These are phyloP conservation scores for Dryas drummondii DNA, from an alignment of 306 rosid genomes.

Conservation along the genomic window DNA sequence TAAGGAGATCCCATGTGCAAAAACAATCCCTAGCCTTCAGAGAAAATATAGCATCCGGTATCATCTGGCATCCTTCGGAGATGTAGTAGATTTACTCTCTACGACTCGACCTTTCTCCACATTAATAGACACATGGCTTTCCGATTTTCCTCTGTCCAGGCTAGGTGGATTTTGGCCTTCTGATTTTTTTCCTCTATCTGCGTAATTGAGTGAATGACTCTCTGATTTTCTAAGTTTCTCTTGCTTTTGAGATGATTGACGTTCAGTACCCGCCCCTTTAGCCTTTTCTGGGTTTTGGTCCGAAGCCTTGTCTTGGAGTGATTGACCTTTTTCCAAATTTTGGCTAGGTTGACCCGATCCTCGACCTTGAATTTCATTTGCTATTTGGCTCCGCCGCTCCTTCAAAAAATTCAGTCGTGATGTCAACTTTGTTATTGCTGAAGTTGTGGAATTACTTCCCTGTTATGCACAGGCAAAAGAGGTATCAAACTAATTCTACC, in stretches of 20 bases:
- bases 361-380: slow-evolving; percentile 57
- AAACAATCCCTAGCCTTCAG: slow-evolving; percentile 1
- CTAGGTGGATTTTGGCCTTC: slow-evolving; percentile 31
- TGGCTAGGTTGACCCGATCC: slow-evolving; percentile 35
- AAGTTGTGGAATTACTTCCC: slow-evolving; percentile 54
- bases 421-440: slow-evolving; percentile 76
- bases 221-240: slow-evolving; percentile 55
- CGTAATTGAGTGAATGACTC: slow-evolving; percentile 37
- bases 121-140: slow-evolving; percentile 37
- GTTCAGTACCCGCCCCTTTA: slow-evolving; percentile 27
- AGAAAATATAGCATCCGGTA: slow-evolving; percentile 14
- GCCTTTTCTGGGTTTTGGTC: slow-evolving; percentile 39
- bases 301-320: slow-evolving; percentile 21
- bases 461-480: slow-evolving; percentile 43
- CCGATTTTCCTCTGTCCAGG: slow-evolving; percentile 66
- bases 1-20: not conserved
- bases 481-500: slow-evolving; percentile 28
- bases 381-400: slow-evolving; percentile 59
- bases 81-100: slow-evolving; percentile 24
- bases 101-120: slow-evolving; percentile 50
- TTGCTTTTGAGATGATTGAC: slow-evolving; percentile 30
- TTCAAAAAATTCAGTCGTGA: slow-evolving; percentile 78
- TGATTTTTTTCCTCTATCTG: slow-evolving; percentile 41
- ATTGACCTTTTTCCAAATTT: slow-evolving; percentile 44
- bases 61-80: slow-evolving; percentile 35